Conservation (phyloP, 805 yeast species). For the Candida germanica region DNA sequence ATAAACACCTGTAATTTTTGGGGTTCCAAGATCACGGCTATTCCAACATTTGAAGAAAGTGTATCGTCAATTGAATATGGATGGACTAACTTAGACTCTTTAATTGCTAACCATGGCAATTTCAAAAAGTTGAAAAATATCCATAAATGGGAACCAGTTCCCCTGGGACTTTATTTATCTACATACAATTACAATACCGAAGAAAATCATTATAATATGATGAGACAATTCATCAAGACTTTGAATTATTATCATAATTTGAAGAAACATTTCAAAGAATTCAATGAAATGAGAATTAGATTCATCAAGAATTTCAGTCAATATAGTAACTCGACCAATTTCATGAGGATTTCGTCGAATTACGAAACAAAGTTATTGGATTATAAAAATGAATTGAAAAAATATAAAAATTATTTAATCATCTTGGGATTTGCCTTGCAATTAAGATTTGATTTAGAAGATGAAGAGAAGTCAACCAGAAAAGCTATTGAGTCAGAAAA, state of each 20-base stretch:
- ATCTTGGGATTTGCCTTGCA: conserved; percentile 47
- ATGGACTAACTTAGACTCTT: conserved; percentile 51
- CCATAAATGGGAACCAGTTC: conserved; percentile 42
- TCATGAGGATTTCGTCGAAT: conserved; percentile 34
- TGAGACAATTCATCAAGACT: conserved; percentile 43
- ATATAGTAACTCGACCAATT: conserved; percentile 28
- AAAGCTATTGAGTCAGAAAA: neutral
- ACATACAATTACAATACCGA: conserved; percentile 24
- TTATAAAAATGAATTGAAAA: conserved; percentile 42
- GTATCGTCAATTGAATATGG: conserved; percentile 81
- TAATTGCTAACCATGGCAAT: conserved; percentile 23
- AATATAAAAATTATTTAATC: conserved; percentile 44
- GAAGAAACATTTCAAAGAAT: conserved; percentile 32
- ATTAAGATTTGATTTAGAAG: conserved; percentile 42
- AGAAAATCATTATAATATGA: conserved; percentile 36
- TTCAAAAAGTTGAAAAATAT: conserved; percentile 34
- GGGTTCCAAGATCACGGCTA: conserved; percentile 82
- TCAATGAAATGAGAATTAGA: conserved; percentile 25
- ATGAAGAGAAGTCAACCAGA: conserved; percentile 20
- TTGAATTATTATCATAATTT: conserved; percentile 40
- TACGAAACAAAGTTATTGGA: conserved; percentile 40
- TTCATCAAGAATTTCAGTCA: conserved; percentile 30
- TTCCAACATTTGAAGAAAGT: conserved; percentile 66
- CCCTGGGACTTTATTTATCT: conserved; percentile 41
- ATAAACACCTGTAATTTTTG: conserved; percentile 83